Base-by-base conservation (phyloP, 495 filamentous ascomycete species). In the Beverwykella pulmonaria region DNA sequence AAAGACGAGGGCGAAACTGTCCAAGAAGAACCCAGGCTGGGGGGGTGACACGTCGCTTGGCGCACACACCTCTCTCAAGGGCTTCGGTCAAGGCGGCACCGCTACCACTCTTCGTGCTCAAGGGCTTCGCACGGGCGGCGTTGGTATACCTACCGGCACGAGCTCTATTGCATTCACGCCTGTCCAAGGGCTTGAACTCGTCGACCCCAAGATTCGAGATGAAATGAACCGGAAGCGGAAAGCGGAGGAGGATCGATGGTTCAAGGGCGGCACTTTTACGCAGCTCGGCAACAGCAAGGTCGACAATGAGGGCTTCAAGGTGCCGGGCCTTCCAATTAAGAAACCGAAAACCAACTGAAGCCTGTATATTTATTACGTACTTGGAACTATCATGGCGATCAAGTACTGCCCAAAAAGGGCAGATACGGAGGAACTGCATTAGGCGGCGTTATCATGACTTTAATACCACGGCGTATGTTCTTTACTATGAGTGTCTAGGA, bases 1-100 rank as follows among this genome's bases (percentile, higher is more conserved):
- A 70, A 86, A 92, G 47, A 98, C 94, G 20, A 83, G 91, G 54
- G 94, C 95, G 36, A 96, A 91, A 75, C 84, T 98, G 29, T 92
- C 89, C 74, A 93, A 95, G 71, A 96, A 93, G 81, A 94, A 94
- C 79, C 92, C 95, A 72, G 95, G 94, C 48, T 98, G 95, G 95
- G 93, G 92, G 50, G 87, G 75, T 84, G 53, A 27, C 80, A 84
- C 65, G 86, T 87, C 60, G 22, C 26, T 39, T 46, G 12, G 77
- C 75, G 41, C 41, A 2, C 83, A 82, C 9, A 91, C 92, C 2
- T 90, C 89, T 26, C 80, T 97, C 41, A 86, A 90, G 34, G 88
- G 88, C 6, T 90, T 93, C 70, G 91, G 89, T 29, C 85, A 81
- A 6, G 73, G 74, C 41, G 87, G 87, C 29, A 89, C 81, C 20